phyloP scores from a whole-genome alignment of 208 protist genomes.

The Acanthamoeba healyi region DNA sequence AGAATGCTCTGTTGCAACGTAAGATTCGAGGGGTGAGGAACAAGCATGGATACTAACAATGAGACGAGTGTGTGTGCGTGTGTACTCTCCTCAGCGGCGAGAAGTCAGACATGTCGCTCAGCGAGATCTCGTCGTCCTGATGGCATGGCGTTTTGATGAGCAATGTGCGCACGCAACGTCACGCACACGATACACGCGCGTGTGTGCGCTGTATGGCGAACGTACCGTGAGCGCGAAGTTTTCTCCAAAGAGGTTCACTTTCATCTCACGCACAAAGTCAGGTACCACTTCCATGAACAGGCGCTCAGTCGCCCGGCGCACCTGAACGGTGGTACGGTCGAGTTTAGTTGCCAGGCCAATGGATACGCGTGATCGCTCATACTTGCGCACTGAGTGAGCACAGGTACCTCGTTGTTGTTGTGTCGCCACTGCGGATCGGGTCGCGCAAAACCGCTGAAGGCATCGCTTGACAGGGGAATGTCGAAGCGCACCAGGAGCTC shows the following conservation, averaged over 20 bases:
- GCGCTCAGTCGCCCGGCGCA: background rate
- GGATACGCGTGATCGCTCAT: background rate
- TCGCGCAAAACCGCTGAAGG: conserved; percentile 61
- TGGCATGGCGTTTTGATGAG: background rate
- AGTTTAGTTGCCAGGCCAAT: background rate
- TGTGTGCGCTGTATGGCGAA: background rate
- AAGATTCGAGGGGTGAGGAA: background rate
- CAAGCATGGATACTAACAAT: background rate
- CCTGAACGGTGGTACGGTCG: no score
- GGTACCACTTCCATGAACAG: conserved; percentile 51
- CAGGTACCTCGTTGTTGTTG: conserved; percentile 60
- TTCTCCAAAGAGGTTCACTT: conserved; percentile 42
- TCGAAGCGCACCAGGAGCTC: conserved; percentile 46
- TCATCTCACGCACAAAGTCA: conserved; percentile 55
- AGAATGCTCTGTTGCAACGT: conserved; percentile 10
- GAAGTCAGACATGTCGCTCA: conserved; percentile 43
- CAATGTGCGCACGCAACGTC: no score
- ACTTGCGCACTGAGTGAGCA: no score
- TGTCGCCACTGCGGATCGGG: conserved; percentile 40
- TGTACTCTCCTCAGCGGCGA: background rate
- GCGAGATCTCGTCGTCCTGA: conserved; percentile 34
- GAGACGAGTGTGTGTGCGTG: background rate
- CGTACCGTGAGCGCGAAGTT: conserved; percentile 60
- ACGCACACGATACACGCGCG: no score
- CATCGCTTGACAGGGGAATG: conserved; percentile 56